Base-by-base conservation (phyloP, 768 basidiomycete species). In the Mycena albidolilacea region DNA sequence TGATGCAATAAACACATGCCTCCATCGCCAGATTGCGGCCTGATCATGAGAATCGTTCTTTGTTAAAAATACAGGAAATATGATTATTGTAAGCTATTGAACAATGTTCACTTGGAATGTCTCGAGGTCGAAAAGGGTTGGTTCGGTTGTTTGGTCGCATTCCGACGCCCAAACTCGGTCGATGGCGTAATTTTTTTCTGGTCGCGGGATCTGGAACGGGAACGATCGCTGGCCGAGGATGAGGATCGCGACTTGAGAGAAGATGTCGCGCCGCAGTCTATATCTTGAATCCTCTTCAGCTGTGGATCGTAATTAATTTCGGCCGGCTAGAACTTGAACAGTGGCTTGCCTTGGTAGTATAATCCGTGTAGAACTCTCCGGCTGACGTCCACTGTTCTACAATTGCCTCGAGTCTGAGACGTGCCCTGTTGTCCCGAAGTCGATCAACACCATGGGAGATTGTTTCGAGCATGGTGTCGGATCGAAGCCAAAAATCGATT, bases 391-490 rank as follows among this genome's bases (percentile, higher is more conserved):
- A 73, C 5, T 55, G 48, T 1, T 54, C 11, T 30, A 35, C 7
- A 3, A 21, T 73, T n/a, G 67, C 41, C 55, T 69, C 19, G 41
- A 73, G 72, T 44, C 67, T 69, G 48, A 73, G 58, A 23, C 62
- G 67, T 0, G 67, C 63, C 21, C 57, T 52, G 21, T 52, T 60
- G 17, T 50, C 59, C 21, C 50, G 48, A 7, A 73, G 43, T n/a
- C 67, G 55, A 23, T 52, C 43, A 19, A 73, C 67, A n/a, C 67
- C 44, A 14, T 30, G 46, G 48, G 55, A 64, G 9, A 73, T 52
- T 8, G 72, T 69, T 39, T 73, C 72, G 5, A 73, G 67, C 67
- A 73, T 73, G 8, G 67, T 73, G 48, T 73, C 72, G 14, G 72
- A 73, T 8, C 67, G 63, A 37, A 69, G 30, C 67, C 67, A 73